These are phyloP conservation scores for Neurospora sp. DNA, from an alignment of 495 filamentous ascomycete species.

Conservation along the genomic window DNA sequence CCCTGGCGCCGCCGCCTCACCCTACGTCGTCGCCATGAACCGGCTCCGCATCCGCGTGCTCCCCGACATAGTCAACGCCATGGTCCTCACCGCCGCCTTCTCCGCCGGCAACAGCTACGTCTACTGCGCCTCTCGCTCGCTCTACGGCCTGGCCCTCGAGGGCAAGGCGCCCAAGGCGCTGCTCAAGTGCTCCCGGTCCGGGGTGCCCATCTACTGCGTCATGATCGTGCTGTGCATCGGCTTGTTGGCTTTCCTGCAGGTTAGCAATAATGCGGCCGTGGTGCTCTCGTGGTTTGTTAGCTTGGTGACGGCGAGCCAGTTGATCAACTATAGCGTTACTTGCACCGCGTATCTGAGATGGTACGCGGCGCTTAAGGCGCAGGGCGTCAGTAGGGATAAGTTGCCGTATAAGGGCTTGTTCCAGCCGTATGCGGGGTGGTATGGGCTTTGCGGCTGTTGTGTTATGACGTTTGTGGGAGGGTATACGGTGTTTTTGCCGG, in stretches of 20 bases:
- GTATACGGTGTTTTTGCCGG: constrained; percentile 63
- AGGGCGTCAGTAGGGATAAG: constrained; percentile 51
- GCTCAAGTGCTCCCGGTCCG: constrained; percentile 46
- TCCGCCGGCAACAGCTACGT: constrained; percentile 80
- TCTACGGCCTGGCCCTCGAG: constrained; percentile 65
- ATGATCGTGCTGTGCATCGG: constrained; percentile 50
- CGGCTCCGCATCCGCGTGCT: constrained; percentile 55
- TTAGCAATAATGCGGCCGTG: constrained; percentile 53
- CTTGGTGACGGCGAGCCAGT: constrained; percentile 58
- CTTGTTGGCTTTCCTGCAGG: constrained; percentile 62
- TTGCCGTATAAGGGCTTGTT: constrained; percentile 56
- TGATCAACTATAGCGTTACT: constrained; percentile 68
- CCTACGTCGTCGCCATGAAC: constrained; percentile 84
- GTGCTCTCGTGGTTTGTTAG: constrained; percentile 71
- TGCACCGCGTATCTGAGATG: constrained; percentile 66
- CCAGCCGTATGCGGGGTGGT: constrained; percentile 65
- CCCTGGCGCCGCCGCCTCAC: constrained; percentile 59
- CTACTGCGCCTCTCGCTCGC: constrained; percentile 65
- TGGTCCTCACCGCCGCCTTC: constrained; percentile 65
- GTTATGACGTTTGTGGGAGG: constrained; percentile 68
- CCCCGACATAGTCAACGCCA: constrained; percentile 71
- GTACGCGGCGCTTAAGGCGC: constrained; percentile 54
- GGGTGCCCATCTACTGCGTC: constrained; percentile 55
- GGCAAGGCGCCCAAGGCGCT: constrained; percentile 57
- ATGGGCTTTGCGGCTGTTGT: constrained; percentile 48